Evolutionary conservation across 495 filamentous ascomycete species (phyloP), one percentile per base, ranked within the genome.

Genomic region (Neurospora sp.): DNA sequence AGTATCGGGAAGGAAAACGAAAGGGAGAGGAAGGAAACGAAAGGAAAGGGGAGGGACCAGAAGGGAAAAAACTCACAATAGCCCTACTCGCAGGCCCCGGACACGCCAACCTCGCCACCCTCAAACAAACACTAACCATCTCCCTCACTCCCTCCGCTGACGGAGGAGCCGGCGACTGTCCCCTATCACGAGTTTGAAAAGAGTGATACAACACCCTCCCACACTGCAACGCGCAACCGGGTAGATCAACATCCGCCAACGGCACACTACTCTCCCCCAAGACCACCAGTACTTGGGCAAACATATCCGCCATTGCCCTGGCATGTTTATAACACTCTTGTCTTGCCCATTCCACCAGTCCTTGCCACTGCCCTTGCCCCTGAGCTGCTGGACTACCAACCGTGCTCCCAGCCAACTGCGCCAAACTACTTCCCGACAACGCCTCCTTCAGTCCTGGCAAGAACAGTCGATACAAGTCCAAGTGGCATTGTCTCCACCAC

Each of bases 401-500:
- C 31, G 85, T 83, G 27, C 76, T 73, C 18, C 77, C 78, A 44
- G 85, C 82, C 2, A 85, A 74, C 42, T 78, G 80, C 71, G 77
- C 81, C 42, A 86, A 71, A 16, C 74, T 77, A 0, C 74, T 74
- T 11, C 77, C 79, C 10, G 83, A 77, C 5, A 86, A 78, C 1
- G 83, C 81, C 38, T 86, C 85, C 35, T 81, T 79, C 20, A 87
- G 76, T 2, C 83, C 82, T 0, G 77, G 75, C n/a, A 86, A 73
- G 38, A 82, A 83, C 16, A 86, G 76, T 12, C 85, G 82, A 73
- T 83, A 86, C 4, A 87, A 78, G 73, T 87, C 85, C 41, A 85
- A 82, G 53, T 86, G 79, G 69, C 85, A 87, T 69, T 86, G 85
- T 38, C 83, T 73, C 84, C 85, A 86, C 82, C 80, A 83, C 4